Evolutionary conservation across 306 rosid genomes (phyloP).

Genomic region (Canavalia gladiata): DNA sequence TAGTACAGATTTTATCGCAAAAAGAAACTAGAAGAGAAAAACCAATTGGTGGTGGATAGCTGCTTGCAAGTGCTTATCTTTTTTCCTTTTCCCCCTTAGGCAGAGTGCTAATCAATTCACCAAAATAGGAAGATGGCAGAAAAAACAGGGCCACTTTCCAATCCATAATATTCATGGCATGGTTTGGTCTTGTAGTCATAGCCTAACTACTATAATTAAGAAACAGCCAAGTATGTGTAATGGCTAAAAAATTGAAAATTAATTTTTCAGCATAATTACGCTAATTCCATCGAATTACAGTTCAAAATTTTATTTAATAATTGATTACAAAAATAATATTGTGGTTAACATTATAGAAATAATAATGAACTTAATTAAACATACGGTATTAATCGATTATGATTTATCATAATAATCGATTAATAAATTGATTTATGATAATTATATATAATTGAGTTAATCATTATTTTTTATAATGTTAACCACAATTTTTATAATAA

Average conservation of each 20-base stretch:
- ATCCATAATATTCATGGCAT: background rate
- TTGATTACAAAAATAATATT: too few relatives aligned
- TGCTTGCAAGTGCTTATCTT: background rate
- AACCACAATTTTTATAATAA: too few relatives aligned
- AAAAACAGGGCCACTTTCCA: conserved; percentile 25
- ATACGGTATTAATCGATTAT: too few relatives aligned
- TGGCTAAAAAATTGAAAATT: background rate
- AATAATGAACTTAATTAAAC: too few relatives aligned
- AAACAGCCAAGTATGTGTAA: background rate
- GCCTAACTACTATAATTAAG: background rate
- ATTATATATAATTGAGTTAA: too few relatives aligned
- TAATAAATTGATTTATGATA: too few relatives aligned
- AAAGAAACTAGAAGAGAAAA: background rate
- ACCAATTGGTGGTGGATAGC: background rate
- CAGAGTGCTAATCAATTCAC: background rate
- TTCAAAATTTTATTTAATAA: too few relatives aligned
- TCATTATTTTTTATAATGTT: too few relatives aligned
- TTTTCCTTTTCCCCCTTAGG: background rate
- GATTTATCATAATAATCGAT: too few relatives aligned
- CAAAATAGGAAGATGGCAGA: conserved; percentile 4
- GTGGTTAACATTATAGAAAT: too few relatives aligned
- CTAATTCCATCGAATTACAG: too few relatives aligned
- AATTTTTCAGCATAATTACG: too few relatives aligned
- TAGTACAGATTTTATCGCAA: background rate
- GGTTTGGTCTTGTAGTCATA: background rate